These are phyloP conservation scores for Neotropicomus parvogracilis DNA, from an alignment of 1,284 basidiomycete species.

Conservation along the genomic window DNA sequence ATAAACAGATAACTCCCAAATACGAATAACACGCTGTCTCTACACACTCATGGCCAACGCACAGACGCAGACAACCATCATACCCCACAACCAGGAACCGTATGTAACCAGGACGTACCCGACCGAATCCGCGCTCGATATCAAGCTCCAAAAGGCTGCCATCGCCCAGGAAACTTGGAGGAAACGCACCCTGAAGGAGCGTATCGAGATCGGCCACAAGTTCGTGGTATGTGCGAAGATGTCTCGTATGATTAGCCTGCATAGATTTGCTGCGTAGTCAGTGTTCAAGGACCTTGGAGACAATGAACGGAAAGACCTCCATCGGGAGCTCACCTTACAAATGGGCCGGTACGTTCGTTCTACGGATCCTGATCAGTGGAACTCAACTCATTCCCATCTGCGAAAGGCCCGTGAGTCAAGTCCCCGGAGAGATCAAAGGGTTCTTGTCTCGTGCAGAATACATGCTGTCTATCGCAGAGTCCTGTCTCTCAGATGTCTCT, in stretches of 20 bases:
- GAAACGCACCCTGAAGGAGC: conserved; percentile 62
- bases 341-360: conserved; percentile 64
- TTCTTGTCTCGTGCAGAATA: conserved; percentile 80
- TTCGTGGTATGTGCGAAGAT: conserved; percentile 59
- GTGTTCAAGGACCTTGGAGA: conserved; percentile 65
- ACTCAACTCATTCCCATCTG: neutral
- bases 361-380: neutral
- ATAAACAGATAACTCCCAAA: conserved; percentile 8
- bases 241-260: neutral
- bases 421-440: conserved; percentile 76
- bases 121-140: conserved; percentile 53
- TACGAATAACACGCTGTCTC: neutral
- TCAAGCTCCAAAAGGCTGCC: conserved; percentile 52
- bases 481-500: conserved; percentile 71
- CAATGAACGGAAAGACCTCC: conserved; percentile 18
- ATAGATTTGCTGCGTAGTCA: conserved; percentile 43
- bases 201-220: conserved; percentile 68
- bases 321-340: conserved; percentile 66
- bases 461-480: conserved; percentile 80
- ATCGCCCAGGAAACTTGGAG: conserved; percentile 75
- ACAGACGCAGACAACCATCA: conserved; percentile 60
- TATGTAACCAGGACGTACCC: conserved; percentile 57
- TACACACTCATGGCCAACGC: conserved; percentile 20
- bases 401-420: conserved; percentile 72
- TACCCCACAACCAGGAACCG: conserved; percentile 53